Evolutionary conservation across 2,329 filamentous ascomycete species (phyloP).

Genomic region (Metarhizium sp.): DNA sequence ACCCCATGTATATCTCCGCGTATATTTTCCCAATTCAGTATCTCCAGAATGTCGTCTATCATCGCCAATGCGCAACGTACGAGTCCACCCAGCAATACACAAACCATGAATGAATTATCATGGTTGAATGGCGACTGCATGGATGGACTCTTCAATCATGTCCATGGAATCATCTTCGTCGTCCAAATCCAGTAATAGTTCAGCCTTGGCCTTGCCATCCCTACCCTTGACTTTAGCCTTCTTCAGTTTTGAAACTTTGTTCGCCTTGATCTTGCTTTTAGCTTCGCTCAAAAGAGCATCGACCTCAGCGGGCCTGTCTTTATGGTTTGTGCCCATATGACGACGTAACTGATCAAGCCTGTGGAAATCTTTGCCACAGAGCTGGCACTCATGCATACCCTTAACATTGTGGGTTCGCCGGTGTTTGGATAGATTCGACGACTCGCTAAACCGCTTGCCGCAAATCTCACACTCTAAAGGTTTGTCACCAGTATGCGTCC

Average conservation of each 20-base stretch:
- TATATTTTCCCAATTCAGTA: background rate
- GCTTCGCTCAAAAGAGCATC: slow-evolving; percentile 10
- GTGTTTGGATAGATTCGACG: slow-evolving; percentile 58
- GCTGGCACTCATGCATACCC: slow-evolving; percentile 40
- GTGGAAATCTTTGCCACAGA: slow-evolving; percentile 49
- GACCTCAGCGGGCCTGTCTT: slow-evolving; percentile 14
- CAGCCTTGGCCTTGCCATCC: background rate
- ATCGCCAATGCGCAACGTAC: background rate
- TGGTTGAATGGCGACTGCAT: background rate
- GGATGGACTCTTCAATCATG: slow-evolving; percentile 4
- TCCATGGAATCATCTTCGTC: slow-evolving; percentile 1
- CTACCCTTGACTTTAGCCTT: slow-evolving; percentile 4
- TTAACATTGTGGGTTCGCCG: slow-evolving; percentile 49
- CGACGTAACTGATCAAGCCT: slow-evolving; percentile 51
- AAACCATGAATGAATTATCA: background rate
- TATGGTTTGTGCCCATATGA: slow-evolving; percentile 32
- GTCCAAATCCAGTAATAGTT: background rate
- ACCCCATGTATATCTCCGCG: background rate
- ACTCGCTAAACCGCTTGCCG: slow-evolving; percentile 51
- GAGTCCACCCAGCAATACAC: background rate
- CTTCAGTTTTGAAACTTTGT: slow-evolving; percentile 8
- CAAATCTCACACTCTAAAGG: slow-evolving; percentile 51
- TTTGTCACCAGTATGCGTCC: slow-evolving; percentile 57
- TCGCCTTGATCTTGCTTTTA: slow-evolving; percentile 6
- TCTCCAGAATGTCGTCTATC: background rate